Evolutionary conservation across 2,329 filamentous ascomycete genomes (phyloP).

Genomic region (Eurotiales sp.): DNA sequence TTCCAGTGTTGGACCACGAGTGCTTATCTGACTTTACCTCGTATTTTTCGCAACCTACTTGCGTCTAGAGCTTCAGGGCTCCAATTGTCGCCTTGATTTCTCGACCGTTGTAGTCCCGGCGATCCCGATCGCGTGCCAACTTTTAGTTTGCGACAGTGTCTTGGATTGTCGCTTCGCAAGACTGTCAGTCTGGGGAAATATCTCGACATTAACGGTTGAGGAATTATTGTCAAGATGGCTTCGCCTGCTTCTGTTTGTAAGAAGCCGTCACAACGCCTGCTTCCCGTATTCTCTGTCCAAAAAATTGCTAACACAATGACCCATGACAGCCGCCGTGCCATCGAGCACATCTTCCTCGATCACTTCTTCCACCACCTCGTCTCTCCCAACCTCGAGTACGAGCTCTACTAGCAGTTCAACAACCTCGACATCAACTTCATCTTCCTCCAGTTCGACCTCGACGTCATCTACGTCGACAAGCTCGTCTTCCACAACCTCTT

Average conservation of each 20-base stretch:
- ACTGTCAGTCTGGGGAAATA: background rate
- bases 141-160: background rate
- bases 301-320: background rate
- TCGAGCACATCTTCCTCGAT: constrained; percentile 5
- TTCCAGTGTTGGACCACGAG: background rate
- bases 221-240: constrained; percentile 4
- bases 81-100: background rate
- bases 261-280: background rate
- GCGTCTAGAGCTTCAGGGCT: background rate
- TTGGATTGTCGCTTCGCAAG: background rate
- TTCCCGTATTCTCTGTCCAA: background rate
- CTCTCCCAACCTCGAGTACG: background rate
- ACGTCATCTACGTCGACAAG: background rate
- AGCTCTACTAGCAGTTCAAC: background rate
- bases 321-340: constrained; percentile 3
- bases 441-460: background rate
- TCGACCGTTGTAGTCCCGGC: background rate
- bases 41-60: background rate
- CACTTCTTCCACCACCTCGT: constrained; percentile 3
- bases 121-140: background rate
- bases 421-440: background rate
- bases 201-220: background rate
- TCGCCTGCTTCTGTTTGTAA: constrained; percentile 1
- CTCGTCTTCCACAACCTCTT: background rate
- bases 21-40: background rate